Evolutionary conservation across 202 grass and related monocot species (phyloP).

Genomic region (Bolboschoenoplectus hybrid): DNA sequence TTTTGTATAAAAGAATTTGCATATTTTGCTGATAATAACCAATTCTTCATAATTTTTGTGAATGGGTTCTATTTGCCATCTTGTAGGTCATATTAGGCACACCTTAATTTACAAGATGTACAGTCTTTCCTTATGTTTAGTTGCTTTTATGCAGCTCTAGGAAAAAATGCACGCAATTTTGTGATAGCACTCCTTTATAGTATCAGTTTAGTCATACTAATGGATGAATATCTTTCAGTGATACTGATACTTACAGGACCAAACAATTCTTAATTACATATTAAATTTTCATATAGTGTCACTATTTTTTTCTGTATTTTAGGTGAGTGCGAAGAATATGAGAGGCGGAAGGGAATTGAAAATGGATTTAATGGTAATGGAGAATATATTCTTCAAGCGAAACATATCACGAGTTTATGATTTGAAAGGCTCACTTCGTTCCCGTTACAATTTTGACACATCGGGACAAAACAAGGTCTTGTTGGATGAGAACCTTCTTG

Average conservation of each 20-base stretch:
- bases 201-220: background rate
- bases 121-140: background rate
- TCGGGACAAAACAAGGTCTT: slow-evolving; percentile 75
- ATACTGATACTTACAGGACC: background rate
- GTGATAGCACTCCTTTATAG: background rate
- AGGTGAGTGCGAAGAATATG: slow-evolving; percentile 73
- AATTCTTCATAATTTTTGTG: background rate
- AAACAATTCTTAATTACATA: background rate
- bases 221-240: background rate
- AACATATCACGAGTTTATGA: slow-evolving; percentile 85
- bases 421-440: slow-evolving; percentile 82
- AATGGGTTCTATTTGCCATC: background rate
- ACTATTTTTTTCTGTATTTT: slow-evolving; percentile 33
- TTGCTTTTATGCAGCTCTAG: background rate
- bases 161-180: background rate
- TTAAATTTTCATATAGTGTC: background rate
- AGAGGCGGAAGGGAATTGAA: slow-evolving; percentile 79
- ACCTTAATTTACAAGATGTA: background rate
- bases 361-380: slow-evolving; percentile 95
- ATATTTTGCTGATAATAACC: background rate
- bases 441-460: slow-evolving; percentile 79
- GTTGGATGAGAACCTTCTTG: slow-evolving; percentile 89
- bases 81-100: background rate
- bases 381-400: slow-evolving; percentile 82
- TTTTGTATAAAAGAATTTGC: background rate